Evolutionary conservation across 2,329 filamentous ascomycete species (phyloP).

Genomic region (Ascochyta clinopodiicola): DNA sequence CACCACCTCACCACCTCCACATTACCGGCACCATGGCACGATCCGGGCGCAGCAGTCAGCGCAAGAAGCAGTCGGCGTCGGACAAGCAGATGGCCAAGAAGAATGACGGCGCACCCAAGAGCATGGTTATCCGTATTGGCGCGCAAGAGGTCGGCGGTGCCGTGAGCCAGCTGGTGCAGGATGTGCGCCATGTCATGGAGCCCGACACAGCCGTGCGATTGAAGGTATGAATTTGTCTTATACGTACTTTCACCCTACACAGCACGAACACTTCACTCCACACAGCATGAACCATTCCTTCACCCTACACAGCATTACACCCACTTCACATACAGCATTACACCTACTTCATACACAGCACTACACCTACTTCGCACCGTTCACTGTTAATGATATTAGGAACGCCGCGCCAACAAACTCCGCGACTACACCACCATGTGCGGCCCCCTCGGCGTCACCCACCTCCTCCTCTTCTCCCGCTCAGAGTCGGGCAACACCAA

Average conservation of each 20-base stretch:
- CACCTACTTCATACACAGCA: too few relatives aligned
- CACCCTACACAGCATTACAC: too few relatives aligned
- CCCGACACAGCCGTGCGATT: constrained; percentile 88
- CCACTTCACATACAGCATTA: too few relatives aligned
- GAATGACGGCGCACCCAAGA: constrained; percentile 78
- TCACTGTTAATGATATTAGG: constrained; percentile 49
- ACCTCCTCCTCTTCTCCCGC: constrained; percentile 90
- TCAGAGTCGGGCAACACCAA: constrained; percentile 92
- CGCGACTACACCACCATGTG: constrained; percentile 96
- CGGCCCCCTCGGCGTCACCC: constrained; percentile 89
- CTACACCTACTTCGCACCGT: not conserved
- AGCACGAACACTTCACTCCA: too few relatives aligned
- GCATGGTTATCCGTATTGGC: constrained; percentile 97
- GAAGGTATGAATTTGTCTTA: constrained; percentile 59
- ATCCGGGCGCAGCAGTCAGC: constrained; percentile 33
- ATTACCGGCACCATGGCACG: constrained; percentile 34
- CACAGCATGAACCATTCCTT: too few relatives aligned
- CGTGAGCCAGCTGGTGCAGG: constrained; percentile 87
- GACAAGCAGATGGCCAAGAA: constrained; percentile 58
- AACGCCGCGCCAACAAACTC: constrained; percentile 85
- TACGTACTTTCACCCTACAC: not conserved
- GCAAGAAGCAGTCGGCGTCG: constrained; percentile 43
- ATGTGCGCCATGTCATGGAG: constrained; percentile 94
- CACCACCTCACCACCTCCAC: constrained; percentile 2
- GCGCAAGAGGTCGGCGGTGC: constrained; percentile 91